These are phyloP conservation scores for Cornus controversa DNA, from an alignment of 148 eudicot species.

Conservation along the genomic window DNA sequence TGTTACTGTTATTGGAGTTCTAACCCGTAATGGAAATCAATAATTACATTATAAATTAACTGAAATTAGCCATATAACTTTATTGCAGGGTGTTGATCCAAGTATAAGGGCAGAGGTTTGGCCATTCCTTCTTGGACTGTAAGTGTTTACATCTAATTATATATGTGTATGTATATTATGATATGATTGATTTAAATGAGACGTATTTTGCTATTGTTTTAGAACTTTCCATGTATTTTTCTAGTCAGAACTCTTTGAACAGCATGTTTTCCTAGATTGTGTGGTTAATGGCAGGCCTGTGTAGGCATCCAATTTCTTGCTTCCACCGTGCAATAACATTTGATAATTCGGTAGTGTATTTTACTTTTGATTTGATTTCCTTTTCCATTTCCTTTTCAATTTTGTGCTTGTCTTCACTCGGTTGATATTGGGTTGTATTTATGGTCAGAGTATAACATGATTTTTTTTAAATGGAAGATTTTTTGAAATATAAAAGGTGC, in stretches of 20 bases:
- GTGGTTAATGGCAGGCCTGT: background rate
- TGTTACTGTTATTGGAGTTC: background rate
- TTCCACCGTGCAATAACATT: background rate
- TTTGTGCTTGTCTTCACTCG: background rate
- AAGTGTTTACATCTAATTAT: slow-evolving; percentile 24
- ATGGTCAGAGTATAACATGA: background rate
- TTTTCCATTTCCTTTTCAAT: background rate
- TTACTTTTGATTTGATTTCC: background rate
- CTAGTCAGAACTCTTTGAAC: background rate
- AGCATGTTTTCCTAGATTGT: background rate
- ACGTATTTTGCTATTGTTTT: background rate
- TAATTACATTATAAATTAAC: too few species aligned
- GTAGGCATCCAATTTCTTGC: background rate
- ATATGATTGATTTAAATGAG: background rate
- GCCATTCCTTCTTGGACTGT: slow-evolving; percentile 71
- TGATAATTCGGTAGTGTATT: background rate
- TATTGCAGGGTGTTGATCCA: slow-evolving; percentile 59
- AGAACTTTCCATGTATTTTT: background rate
- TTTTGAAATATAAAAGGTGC: background rate
- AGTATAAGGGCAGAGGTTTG: slow-evolving; percentile 58
- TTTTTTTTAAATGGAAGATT: too few species aligned
- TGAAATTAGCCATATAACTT: background rate
- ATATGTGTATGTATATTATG: background rate
- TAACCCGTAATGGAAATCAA: too few species aligned
- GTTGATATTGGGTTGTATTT: background rate